Percentiles rank a stretch among this genome's conserved stretches.
Conservation (phyloP, 2,329 filamentous ascomycete genomes). For the Dactylellina haptotyla region DNA sequence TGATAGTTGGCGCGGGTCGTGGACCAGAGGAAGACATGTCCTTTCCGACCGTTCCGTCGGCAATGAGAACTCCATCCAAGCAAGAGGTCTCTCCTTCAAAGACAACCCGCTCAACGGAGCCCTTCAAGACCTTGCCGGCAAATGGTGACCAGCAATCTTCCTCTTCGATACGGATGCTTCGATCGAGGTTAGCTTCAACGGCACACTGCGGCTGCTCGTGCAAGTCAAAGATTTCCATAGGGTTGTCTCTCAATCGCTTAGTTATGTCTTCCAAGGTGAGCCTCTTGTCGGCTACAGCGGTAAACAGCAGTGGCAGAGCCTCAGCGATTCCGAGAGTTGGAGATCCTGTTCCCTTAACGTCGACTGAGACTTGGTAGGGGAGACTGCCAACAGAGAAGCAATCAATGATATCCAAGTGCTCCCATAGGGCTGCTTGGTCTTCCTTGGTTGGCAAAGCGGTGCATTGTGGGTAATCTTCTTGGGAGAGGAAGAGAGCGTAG, state of each 20-base stretch:
- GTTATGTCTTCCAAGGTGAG: slow-evolving; percentile 79
- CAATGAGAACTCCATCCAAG: slow-evolving; percentile 73
- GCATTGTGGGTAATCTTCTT: slow-evolving; percentile 75
- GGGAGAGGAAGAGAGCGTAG: slow-evolving; percentile 79
- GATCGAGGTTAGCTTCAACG: slow-evolving; percentile 79
- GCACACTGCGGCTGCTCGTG: slow-evolving; percentile 79
- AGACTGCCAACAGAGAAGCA: slow-evolving; percentile 82
- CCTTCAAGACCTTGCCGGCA: slow-evolving; percentile 73
- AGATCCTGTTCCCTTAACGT: slow-evolving; percentile 67
- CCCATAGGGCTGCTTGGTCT: slow-evolving; percentile 79
- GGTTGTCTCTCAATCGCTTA: slow-evolving; percentile 77
- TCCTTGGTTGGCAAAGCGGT: slow-evolving; percentile 72
- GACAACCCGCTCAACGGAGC: slow-evolving; percentile 77
- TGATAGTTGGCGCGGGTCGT: slow-evolving; percentile 57
- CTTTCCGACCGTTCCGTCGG: slow-evolving; percentile 70
- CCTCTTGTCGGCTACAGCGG: slow-evolving; percentile 77
- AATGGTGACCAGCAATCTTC: slow-evolving; percentile 75
- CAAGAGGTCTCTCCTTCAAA: slow-evolving; percentile 80
- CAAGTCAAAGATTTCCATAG: slow-evolving; percentile 82
- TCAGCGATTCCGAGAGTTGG: slow-evolving; percentile 76
- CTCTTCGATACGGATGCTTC: slow-evolving; percentile 69
- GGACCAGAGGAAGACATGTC: slow-evolving; percentile 76
- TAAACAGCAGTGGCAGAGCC: slow-evolving; percentile 77
- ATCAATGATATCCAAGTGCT: slow-evolving; percentile 76
- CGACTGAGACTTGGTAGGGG: slow-evolving; percentile 77